A percentile compares a stretch with the other conserved stretches of the same genome.
Evolutionary conservation across 805 yeast species (phyloP).

Genomic region (Kodamaea sagamina): DNA sequence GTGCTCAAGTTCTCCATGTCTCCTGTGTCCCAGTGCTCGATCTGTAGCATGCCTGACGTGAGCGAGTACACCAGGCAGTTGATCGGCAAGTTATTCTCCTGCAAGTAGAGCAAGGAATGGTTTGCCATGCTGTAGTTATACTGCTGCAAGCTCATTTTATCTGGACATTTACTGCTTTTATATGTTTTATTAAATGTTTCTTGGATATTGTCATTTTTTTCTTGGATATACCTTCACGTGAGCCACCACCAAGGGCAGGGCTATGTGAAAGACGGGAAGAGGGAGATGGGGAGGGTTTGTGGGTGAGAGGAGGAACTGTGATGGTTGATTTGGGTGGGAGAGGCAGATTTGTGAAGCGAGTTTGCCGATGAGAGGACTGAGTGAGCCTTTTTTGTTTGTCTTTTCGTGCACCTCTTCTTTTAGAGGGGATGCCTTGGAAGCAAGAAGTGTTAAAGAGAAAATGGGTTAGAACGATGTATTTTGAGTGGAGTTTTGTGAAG

Average conservation of each 20-base stretch:
- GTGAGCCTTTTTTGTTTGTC: no score
- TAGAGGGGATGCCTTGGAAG: no score
- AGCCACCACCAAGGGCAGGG: no score
- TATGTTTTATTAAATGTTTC: slow-evolving; percentile 2
- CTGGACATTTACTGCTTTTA: slow-evolving; percentile 3
- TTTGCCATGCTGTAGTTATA: slow-evolving; percentile 20
- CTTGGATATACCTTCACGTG: slow-evolving; percentile 2
- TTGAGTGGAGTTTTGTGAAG: no score
- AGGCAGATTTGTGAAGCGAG: no score
- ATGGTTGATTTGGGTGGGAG: no score
- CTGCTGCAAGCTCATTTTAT: slow-evolving; percentile 7
- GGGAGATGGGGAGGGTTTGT: not conserved
- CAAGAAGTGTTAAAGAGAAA: no score
- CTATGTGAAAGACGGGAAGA: no score
- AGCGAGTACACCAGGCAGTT: slow-evolving; percentile 44
- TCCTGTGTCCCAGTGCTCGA: slow-evolving; percentile 22
- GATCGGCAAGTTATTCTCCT: slow-evolving; percentile 20
- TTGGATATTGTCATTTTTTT: slow-evolving; percentile 4
- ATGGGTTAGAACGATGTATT: no score
- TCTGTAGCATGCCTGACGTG: slow-evolving; percentile 32
- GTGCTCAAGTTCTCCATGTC: slow-evolving; percentile 17
- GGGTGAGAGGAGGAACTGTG: no score
- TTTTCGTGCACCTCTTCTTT: no score
- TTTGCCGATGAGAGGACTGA: no score
- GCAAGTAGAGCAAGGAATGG: slow-evolving; percentile 21